These are phyloP conservation scores for Candida germanica DNA, from an alignment of 805 yeast species.

Conservation along the genomic window DNA sequence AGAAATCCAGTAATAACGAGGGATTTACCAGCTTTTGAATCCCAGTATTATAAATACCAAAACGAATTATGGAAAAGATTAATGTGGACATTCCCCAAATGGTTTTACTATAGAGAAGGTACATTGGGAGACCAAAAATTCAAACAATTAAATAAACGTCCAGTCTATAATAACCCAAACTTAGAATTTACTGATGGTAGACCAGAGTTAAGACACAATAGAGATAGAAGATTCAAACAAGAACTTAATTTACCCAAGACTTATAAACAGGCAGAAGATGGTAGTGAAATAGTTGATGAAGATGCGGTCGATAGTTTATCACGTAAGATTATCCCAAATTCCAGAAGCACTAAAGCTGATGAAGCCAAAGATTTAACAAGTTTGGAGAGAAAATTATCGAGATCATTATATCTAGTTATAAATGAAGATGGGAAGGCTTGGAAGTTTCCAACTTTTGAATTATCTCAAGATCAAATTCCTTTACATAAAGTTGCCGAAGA, in stretches of 20 bases:
- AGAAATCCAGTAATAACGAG: conserved; percentile 84
- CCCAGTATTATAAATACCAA: conserved; percentile 77
- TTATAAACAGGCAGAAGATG: conserved; percentile 35
- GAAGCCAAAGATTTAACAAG: conserved; percentile 55
- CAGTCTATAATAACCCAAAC: conserved; percentile 67
- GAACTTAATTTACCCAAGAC: conserved; percentile 70
- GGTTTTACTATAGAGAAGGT: conserved; percentile 87
- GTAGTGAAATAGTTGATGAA: conserved; percentile 29
- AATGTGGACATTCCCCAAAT: conserved; percentile 97
- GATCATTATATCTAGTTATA: conserved; percentile 75
- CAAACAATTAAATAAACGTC: conserved; percentile 70
- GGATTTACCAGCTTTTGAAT: conserved; percentile 68
- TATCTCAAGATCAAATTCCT: conserved; percentile 37
- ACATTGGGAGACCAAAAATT: conserved; percentile 83
- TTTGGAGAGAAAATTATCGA: conserved; percentile 73
- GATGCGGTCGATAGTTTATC: conserved; percentile 51
- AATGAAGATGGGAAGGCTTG: conserved; percentile 51
- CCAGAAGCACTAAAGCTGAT: conserved; percentile 81
- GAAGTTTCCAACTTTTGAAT: conserved; percentile 73
- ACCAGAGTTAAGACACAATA: conserved; percentile 82
- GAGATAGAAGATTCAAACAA: conserved; percentile 86
- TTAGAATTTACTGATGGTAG: conserved; percentile 79
- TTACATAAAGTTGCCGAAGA: conserved; percentile 72
- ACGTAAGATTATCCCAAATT: conserved; percentile 64
- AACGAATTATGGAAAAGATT: conserved; percentile 81